These are phyloP conservation scores for Olyra latifolia DNA, from an alignment of 176 grass and related monocot species.

Conservation along the genomic window DNA sequence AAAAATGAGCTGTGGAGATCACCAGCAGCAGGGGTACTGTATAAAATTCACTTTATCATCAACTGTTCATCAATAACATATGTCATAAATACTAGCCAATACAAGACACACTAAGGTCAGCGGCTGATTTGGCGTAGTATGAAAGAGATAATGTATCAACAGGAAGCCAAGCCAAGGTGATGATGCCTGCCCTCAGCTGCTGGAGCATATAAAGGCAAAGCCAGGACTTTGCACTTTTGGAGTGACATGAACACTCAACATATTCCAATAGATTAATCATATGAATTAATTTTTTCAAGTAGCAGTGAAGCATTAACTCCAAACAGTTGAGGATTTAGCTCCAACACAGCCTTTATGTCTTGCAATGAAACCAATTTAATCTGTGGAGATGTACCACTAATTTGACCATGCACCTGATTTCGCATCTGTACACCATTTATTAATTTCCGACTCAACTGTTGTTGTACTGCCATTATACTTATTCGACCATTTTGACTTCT, in stretches of 20 bases:
- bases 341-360: constrained; percentile 1
- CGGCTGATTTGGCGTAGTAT: background rate
- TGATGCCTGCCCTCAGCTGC: background rate
- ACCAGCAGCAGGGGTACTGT: background rate
- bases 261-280: constrained; percentile 2
- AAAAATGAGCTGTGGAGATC: background rate
- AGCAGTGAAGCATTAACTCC: constrained; percentile 2
- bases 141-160: background rate
- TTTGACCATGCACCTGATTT: constrained; percentile 6
- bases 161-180: background rate
- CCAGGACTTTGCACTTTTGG: background rate
- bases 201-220: background rate
- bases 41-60: background rate
- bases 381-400: background rate
- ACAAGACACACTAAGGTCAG: background rate
- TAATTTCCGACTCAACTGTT: constrained; percentile 21
- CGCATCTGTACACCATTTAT: background rate
- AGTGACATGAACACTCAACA: background rate
- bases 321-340: constrained; percentile 10
- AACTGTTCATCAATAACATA: background rate
- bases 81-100: background rate
- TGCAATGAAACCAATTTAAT: constrained; percentile 19
- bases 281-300: constrained; percentile 22
- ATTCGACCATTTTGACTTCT: constrained; percentile 30
- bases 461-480: background rate